These are phyloP conservation scores for Salinomyces thailandicus DNA, from an alignment of 2,329 filamentous ascomycete genomes.

Conservation along the genomic window DNA sequence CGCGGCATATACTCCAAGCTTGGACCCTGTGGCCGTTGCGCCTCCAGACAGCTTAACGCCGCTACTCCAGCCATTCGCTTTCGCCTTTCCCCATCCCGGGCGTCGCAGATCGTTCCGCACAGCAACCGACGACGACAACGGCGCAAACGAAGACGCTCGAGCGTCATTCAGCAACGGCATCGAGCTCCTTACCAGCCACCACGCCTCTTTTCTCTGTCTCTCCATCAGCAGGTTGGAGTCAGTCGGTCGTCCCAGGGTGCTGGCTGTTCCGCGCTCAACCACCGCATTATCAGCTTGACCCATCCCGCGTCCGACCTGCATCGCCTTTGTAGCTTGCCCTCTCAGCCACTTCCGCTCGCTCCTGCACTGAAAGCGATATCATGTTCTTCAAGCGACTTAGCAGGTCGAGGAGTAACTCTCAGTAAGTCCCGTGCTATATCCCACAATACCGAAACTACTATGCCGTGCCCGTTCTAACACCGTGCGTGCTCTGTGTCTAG, in stretches of 20 bases:
- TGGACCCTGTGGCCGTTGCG: no score
- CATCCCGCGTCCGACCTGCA: no score
- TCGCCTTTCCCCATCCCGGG: neutral
- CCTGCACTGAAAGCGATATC: conserved; percentile 9
- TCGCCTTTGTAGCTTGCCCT: neutral
- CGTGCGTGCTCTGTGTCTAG: no score
- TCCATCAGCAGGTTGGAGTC: no score
- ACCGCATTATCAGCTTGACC: conserved; percentile 2
- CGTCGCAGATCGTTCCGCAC: neutral
- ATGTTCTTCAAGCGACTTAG: conserved; percentile 42
- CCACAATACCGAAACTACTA: no score
- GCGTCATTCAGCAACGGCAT: neutral
- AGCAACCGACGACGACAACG: neutral
- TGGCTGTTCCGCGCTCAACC: neutral
- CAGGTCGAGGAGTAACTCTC: conserved; percentile 37
- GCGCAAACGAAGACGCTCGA: neutral
- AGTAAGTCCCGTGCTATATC: conserved; percentile 18
- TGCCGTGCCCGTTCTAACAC: no score
- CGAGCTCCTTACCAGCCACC: neutral
- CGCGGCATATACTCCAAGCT: no score
- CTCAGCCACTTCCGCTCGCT: neutral
- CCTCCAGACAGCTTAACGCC: no score
- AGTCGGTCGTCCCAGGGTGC: no score
- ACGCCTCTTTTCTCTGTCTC: no score
- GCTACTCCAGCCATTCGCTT: neutral